Conservation (phyloP, 1,284 basidiomycete genomes). For the Papiliotrema laurentii region DNA sequence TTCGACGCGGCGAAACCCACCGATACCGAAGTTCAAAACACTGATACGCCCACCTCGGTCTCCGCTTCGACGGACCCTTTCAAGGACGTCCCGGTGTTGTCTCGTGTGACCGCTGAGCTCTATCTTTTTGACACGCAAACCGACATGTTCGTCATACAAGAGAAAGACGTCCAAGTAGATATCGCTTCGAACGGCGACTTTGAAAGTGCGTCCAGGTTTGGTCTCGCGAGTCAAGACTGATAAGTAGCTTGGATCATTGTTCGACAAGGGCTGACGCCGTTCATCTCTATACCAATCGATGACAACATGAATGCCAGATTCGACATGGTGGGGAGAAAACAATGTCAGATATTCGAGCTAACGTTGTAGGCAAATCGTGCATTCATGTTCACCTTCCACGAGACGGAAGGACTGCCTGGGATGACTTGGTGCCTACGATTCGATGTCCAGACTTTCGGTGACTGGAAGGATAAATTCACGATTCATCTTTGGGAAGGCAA, state of each 20-base stretch:
- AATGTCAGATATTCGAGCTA: background rate
- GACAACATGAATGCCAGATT: conserved; percentile 59
- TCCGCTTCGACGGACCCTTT: conserved; percentile 37
- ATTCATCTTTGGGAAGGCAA: conserved; percentile 76
- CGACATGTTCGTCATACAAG: conserved; percentile 69
- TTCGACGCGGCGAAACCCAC: conserved; percentile 39
- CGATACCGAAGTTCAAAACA: conserved; percentile 1
- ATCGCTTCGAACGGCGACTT: conserved; percentile 59
- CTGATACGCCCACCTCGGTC: conserved; percentile 9
- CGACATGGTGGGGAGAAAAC: conserved; percentile 30
- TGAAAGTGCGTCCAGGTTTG: conserved; percentile 45
- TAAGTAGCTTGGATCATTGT: conserved; percentile 45
- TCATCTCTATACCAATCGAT: conserved; percentile 48
- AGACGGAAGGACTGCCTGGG: conserved; percentile 56
- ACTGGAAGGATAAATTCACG: conserved; percentile 66
- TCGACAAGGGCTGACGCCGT: conserved; percentile 37
- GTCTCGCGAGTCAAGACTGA: too few species aligned
- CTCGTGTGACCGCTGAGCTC: conserved; percentile 50
- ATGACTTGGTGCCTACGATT: conserved; percentile 85
- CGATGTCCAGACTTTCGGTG: conserved; percentile 55
- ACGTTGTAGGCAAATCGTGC: conserved; percentile 50
- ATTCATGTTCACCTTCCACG: conserved; percentile 60
- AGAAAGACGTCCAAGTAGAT: conserved; percentile 60
- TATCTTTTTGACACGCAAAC: conserved; percentile 68
- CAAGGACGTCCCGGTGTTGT: conserved; percentile 44